Conservation (phyloP, 2,329 filamentous ascomycete species). For the Verticillium isaacii region DNA sequence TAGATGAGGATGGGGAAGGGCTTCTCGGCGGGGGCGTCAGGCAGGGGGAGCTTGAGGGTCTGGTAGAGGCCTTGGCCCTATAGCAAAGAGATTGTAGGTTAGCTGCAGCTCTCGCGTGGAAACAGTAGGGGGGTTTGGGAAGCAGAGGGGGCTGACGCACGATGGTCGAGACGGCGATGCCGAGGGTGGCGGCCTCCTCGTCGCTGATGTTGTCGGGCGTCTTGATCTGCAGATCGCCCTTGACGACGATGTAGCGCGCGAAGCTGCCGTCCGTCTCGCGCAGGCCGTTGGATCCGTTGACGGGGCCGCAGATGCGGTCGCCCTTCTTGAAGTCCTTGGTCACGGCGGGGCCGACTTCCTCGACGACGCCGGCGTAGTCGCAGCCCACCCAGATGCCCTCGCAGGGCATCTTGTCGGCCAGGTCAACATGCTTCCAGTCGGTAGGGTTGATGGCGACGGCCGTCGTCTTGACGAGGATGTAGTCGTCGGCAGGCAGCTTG, state of each 20-base stretch:
- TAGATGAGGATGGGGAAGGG: conserved; percentile 34
- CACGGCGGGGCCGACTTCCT: conserved; percentile 37
- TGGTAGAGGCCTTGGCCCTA: conserved; percentile 46
- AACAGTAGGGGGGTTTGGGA: too few relatives aligned
- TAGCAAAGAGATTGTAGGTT: not conserved
- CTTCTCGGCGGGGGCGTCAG: conserved; percentile 30
- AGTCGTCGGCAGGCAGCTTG: conserved; percentile 17
- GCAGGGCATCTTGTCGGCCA: conserved; percentile 11
- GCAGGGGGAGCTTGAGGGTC: conserved; percentile 38
- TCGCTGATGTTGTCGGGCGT: conserved; percentile 38
- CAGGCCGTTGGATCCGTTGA: conserved; percentile 25
- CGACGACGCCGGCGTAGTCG: conserved; percentile 43
- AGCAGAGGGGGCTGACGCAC: conserved; percentile 9
- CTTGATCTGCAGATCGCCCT: conserved; percentile 35
- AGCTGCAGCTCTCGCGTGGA: not conserved
- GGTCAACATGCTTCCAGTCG: conserved; percentile 29
- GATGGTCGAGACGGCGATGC: conserved; percentile 38
- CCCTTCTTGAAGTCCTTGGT: conserved; percentile 39
- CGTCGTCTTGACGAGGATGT: conserved; percentile 27
- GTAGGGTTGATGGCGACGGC: conserved; percentile 32
- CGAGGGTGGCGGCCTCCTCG: conserved; percentile 41
- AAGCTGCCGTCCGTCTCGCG: conserved; percentile 34
- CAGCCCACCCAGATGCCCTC: conserved; percentile 27
- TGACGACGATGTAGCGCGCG: conserved; percentile 31
- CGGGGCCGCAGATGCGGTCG: conserved; percentile 38